These are phyloP conservation scores for Dissoconium aciculare DNA, from an alignment of 2,329 filamentous ascomycete species.

Conservation along the genomic window DNA sequence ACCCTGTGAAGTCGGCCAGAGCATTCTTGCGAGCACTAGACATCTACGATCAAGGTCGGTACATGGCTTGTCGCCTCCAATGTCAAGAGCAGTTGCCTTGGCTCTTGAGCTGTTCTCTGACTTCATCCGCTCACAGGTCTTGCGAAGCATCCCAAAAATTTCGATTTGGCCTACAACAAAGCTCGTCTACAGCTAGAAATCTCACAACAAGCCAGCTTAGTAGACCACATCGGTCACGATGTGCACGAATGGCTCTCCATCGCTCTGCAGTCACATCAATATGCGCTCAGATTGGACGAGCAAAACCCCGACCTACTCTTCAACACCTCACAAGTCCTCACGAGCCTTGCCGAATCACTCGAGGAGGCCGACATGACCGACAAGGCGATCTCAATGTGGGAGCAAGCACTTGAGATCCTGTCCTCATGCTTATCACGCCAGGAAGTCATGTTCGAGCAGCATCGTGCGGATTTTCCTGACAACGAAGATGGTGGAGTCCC, in stretches of 20 bases:
- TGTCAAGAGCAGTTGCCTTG: too few relatives aligned
- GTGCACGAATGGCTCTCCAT: slow-evolving; percentile 42
- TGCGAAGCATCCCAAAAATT: slow-evolving; percentile 42
- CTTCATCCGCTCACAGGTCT: slow-evolving; percentile 25
- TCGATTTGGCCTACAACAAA: slow-evolving; percentile 66
- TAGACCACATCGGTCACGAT: slow-evolving; percentile 41
- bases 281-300: slow-evolving; percentile 43
- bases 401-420: slow-evolving; percentile 39
- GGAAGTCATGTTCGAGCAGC: slow-evolving; percentile 32
- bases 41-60: slow-evolving; percentile 46
- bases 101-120: neutral
- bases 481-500: slow-evolving; percentile 20
- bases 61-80: neutral
- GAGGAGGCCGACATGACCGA: slow-evolving; percentile 43
- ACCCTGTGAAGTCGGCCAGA: slow-evolving; percentile 48
- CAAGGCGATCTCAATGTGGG: slow-evolving; percentile 30
- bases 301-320: slow-evolving; percentile 55
- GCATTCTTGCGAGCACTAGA: slow-evolving; percentile 51
- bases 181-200: slow-evolving; percentile 56
- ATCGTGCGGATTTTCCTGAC: slow-evolving; percentile 20
- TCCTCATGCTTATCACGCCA: slow-evolving; percentile 35
- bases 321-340: slow-evolving; percentile 57
- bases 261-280: slow-evolving; percentile 48
- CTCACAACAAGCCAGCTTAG: slow-evolving; percentile 49
- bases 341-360: slow-evolving; percentile 47